Conservation (phyloP, 2,329 filamentous ascomycete genomes). For the Pseudopyrenochaeta lycopersici region DNA sequence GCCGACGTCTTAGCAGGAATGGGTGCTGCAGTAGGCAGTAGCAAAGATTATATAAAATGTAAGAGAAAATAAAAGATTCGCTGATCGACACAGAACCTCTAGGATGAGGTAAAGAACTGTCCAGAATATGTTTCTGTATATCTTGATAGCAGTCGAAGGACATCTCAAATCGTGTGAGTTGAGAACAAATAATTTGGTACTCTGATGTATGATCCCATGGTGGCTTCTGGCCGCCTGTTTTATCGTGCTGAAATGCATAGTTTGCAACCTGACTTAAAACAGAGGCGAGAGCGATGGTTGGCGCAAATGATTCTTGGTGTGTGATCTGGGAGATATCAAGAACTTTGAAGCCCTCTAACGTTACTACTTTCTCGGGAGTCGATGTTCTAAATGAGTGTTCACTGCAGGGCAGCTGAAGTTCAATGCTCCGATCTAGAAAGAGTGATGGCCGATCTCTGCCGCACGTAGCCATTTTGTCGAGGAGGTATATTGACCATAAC, state of each 20-base stretch:
- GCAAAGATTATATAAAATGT: slow-evolving; percentile 9
- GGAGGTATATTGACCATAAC: slow-evolving; percentile 12
- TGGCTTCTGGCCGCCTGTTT: slow-evolving; percentile 2
- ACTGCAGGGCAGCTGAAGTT: slow-evolving; percentile 11
- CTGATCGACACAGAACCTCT: background rate
- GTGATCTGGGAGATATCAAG: background rate
- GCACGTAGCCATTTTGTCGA: slow-evolving; percentile 13
- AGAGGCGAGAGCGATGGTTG: background rate
- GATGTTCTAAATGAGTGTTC: slow-evolving; percentile 5
- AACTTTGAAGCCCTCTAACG: slow-evolving; percentile 1
- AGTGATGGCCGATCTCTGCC: slow-evolving; percentile 12
- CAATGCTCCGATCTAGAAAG: slow-evolving; percentile 8
- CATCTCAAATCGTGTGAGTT: slow-evolving; percentile 7
- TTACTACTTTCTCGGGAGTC: slow-evolving; percentile 1
- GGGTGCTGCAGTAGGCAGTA: slow-evolving; percentile 12
- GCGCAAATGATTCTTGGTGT: background rate
- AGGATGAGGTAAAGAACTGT: background rate
- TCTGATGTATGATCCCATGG: slow-evolving; percentile 13
- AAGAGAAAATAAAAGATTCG: slow-evolving; percentile 9
- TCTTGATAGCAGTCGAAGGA: slow-evolving; percentile 11
- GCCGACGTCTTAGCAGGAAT: slow-evolving; percentile 8
- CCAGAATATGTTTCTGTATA: slow-evolving; percentile 5
- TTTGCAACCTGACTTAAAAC: slow-evolving; percentile 1
- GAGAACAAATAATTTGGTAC: slow-evolving; percentile 11
- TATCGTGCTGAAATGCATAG: slow-evolving; percentile 8